Conservation (phyloP, 2,329 filamentous ascomycete genomes). For the Penicillium sp. region DNA sequence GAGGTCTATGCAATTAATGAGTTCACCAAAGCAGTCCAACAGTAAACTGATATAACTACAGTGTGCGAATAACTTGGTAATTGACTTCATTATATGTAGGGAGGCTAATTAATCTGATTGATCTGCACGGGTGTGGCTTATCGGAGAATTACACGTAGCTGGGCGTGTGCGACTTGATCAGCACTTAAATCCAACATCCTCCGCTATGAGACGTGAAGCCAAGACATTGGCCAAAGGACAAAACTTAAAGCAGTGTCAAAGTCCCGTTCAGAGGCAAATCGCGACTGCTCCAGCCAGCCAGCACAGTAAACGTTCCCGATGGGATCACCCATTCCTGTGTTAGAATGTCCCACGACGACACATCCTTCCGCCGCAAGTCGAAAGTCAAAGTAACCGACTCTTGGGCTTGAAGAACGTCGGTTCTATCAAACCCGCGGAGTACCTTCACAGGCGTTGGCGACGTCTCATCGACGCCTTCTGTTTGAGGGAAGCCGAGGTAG, state of each 20-base stretch:
- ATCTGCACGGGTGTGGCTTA: not conserved
- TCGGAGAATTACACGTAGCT: too few species aligned
- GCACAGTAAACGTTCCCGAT: slow-evolving; percentile 20
- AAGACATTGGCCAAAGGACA: not conserved
- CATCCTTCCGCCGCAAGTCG: slow-evolving; percentile 37
- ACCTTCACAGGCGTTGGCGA: slow-evolving; percentile 24
- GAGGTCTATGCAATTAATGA: not conserved
- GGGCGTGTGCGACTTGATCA: too few species aligned
- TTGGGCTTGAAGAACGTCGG: slow-evolving; percentile 37
- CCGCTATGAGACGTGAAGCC: not conserved
- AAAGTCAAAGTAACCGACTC: slow-evolving; percentile 43
- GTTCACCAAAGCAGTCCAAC: not conserved
- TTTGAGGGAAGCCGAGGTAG: slow-evolving; percentile 47
- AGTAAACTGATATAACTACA: not conserved
- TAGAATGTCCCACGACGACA: slow-evolving; percentile 34
- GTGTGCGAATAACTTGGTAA: too few species aligned
- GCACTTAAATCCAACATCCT: too few species aligned
- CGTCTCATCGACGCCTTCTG: slow-evolving; percentile 13
- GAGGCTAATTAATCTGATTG: not conserved
- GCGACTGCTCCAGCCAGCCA: slow-evolving; percentile 23
- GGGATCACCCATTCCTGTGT: slow-evolving; percentile 33
- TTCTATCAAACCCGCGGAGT: slow-evolving; percentile 53
- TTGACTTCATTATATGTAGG: too few species aligned
- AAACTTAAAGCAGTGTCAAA: slow-evolving; percentile 1
- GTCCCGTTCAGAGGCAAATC: slow-evolving; percentile 21